Conservation (phyloP, 2,329 filamentous ascomycete species). For the Triangularia verruculosa region DNA sequence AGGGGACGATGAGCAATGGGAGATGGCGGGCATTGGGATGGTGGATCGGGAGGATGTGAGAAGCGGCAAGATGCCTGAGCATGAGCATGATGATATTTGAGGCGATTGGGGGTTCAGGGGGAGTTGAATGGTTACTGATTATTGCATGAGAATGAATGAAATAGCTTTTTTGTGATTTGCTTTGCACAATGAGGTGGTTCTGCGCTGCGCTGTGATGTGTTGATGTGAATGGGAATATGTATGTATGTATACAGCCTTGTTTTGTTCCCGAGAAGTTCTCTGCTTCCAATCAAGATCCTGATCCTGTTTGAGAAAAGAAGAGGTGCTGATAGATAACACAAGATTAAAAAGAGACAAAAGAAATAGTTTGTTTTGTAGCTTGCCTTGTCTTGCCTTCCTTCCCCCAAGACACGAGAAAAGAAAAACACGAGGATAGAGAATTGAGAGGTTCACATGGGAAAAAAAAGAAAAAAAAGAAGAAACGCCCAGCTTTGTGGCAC, state of each 20-base stretch:
- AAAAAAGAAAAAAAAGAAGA: conserved; percentile 18
- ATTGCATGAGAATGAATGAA: background rate
- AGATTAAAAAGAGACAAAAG: background rate
- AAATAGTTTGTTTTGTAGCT: background rate
- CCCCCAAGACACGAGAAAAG: background rate
- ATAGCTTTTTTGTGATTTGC: background rate
- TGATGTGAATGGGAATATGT: background rate
- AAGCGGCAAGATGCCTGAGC: background rate
- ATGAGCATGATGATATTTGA: background rate
- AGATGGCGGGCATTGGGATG: background rate
- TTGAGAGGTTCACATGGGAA: background rate
- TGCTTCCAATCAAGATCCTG: background rate
- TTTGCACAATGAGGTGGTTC: background rate
- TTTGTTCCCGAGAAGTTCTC: background rate
- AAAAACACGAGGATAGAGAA: background rate
- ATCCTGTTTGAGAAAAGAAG: background rate
- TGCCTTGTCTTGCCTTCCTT: background rate
- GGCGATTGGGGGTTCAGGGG: background rate
- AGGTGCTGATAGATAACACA: background rate
- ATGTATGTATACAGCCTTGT: too few relatives aligned
- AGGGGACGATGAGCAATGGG: background rate
- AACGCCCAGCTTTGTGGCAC: background rate
- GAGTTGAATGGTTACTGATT: background rate
- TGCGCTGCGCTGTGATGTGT: background rate
- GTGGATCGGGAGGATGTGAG: background rate